phyloP scores from a whole-genome alignment of 805 yeast species.

The Suhomyces emberorum region DNA sequence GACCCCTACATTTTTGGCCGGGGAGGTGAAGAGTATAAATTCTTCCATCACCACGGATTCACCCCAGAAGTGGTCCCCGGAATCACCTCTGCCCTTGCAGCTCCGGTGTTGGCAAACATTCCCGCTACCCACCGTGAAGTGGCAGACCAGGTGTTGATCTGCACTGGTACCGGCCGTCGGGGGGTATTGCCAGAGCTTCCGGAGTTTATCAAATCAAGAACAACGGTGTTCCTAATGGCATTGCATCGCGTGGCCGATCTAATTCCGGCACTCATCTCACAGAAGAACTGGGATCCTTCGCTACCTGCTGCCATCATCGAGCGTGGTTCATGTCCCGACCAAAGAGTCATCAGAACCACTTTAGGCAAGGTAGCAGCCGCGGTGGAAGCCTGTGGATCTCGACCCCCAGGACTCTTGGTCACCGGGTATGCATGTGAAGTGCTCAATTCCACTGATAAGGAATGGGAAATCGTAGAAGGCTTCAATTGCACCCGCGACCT shows the following conservation, averaged over 20 bases:
- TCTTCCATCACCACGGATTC: conserved; percentile 64
- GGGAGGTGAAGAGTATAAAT: conserved; percentile 88
- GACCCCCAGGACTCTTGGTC: conserved; percentile 90
- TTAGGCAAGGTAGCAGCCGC: conserved; percentile 67
- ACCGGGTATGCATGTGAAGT: conserved; percentile 77
- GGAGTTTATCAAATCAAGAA: conserved; percentile 64
- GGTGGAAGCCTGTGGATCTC: conserved; percentile 70
- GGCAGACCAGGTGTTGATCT: conserved; percentile 86
- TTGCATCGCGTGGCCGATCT: conserved; percentile 69
- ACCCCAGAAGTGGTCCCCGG: conserved; percentile 81
- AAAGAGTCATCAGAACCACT: conserved; percentile 74
- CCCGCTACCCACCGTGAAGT: conserved; percentile 92
- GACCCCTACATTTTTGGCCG: conserved; percentile 96
- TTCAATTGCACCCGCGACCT: too few species aligned
- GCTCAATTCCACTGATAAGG: conserved; percentile 23
- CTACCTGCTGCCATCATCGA: conserved; percentile 85
- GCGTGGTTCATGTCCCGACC: conserved; percentile 92
- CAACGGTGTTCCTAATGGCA: conserved; percentile 88
- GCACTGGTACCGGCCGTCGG: conserved; percentile 91
- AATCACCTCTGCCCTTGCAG: conserved; percentile 82
- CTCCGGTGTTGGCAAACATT: conserved; percentile 76
- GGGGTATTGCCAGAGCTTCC: conserved; percentile 82
- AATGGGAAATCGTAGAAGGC: conserved; percentile 52
- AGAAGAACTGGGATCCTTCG: conserved; percentile 61
- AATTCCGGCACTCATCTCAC: conserved; percentile 40